Evolutionary conservation across 306 rosid species (phyloP), one percentile per base, ranked within the genome.

Genomic region (Dalbergia oliveri): DNA sequence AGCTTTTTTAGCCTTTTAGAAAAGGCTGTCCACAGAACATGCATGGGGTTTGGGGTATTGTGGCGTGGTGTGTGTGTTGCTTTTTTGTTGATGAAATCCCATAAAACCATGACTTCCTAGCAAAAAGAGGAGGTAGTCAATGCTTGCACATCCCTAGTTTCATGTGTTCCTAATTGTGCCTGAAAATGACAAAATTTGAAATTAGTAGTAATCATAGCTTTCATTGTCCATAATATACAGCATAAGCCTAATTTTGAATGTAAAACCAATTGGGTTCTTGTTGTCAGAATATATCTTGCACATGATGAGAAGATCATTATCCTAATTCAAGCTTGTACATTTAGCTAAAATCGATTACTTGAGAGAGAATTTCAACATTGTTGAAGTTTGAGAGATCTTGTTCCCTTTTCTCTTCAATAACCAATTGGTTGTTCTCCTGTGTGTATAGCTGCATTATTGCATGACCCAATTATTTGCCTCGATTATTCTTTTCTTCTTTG

Each of bases 21-120:
- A 77, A 85, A 83, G 79, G 77, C 34, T 72, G 85, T 79, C 21
- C 74, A 49, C 73, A 44, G 76, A 84, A 74, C 86, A 77, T 69
- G 84, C 86, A 77, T 69, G 84, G 81, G 65, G 6, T 37, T 18
- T 66, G 33, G 65, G 54, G 60, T n/a, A 51, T 47, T 50, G 69
- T 69, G 78, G 57, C 59, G 59, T 77, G 73, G 66, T 34, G 58
- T 6, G 7, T 37, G 41, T 37, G 41, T 37, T 37, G 10, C 23
- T 9, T 72, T 79, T 70, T 35, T 71, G 62, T 71, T 54, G 15
- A 51, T 73, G 60, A 56, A 65, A 56, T 73, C 72, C 45, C 43
- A 37, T 37, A 37, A 37, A 37, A 37, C 47, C 47, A 13, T 64
- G 79, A 44, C 44, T 60, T 72, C 66, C 77, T 72, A 56, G 43